These are phyloP conservation scores for Phytophthora ohioensis DNA, from an alignment of 352 stramenopile species.

Conservation along the genomic window DNA sequence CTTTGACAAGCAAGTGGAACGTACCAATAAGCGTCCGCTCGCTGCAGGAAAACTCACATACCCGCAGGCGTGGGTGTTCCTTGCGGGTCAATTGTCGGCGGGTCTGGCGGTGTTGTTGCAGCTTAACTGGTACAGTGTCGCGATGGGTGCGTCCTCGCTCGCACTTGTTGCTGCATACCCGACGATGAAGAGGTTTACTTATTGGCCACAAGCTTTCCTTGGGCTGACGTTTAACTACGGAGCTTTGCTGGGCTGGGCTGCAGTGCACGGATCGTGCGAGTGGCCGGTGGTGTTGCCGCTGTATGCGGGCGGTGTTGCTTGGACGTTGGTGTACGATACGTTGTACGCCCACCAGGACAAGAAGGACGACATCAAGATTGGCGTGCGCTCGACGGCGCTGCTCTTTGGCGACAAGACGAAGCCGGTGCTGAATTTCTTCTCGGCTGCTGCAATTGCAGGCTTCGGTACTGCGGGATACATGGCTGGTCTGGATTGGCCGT, in stretches of 20 bases:
- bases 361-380: constrained; percentile 96
- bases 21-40: constrained; percentile 95
- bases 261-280: constrained; percentile 83
- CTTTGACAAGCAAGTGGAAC: constrained; percentile 96
- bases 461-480: constrained; percentile 82
- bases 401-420: constrained; percentile 96
- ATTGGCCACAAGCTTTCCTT: constrained; percentile 97
- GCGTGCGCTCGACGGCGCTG: constrained; percentile 96
- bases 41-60: constrained; percentile 92
- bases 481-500: constrained; percentile 85
- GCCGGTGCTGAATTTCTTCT: constrained; percentile 92
- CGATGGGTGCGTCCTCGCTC: constrained; percentile 93
- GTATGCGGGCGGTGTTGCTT: constrained; percentile 95
- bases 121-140: constrained; percentile 95
- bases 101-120: constrained; percentile 95
- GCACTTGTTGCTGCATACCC: constrained; percentile 96
- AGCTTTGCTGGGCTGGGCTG: constrained; percentile 94
- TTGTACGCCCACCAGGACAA: constrained; percentile 99
- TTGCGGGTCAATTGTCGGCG: constrained; percentile 93
- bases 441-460: constrained; percentile 65
- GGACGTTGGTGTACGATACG: constrained; percentile 99
- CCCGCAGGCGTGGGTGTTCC: constrained; percentile 92
- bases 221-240: constrained; percentile 99
- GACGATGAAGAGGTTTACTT: constrained; percentile 98
- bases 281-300: constrained; percentile 93